These are phyloP conservation scores for Parietaria judaica DNA, from an alignment of 306 rosid genomes.

Conservation along the genomic window DNA sequence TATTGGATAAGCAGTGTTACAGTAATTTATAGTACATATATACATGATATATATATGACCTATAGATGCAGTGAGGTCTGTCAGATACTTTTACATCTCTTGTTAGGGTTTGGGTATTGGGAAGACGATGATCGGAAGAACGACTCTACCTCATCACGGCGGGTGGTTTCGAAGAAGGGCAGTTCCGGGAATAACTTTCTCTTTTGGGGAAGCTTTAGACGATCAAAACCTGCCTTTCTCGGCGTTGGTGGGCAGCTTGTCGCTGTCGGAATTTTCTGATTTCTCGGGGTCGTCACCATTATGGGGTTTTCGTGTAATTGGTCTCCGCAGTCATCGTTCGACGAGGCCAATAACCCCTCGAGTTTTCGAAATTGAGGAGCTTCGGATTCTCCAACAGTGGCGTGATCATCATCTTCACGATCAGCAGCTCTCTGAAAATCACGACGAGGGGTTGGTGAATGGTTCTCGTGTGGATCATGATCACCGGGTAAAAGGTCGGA, in stretches of 20 bases:
- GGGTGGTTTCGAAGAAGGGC: slow-evolving; percentile 22
- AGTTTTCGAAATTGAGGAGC: background rate
- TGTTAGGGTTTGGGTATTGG: slow-evolving; percentile 26
- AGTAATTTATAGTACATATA: too few relatives aligned
- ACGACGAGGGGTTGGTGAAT: background rate
- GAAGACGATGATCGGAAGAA: slow-evolving; percentile 35
- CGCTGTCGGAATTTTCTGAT: slow-evolving; percentile 26
- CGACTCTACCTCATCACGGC: slow-evolving; percentile 43
- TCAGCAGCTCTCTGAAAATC: slow-evolving; percentile 3
- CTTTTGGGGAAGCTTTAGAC: slow-evolving; percentile 4
- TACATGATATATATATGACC: too few relatives aligned
- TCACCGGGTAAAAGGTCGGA: slow-evolving; percentile 3
- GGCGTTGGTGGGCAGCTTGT: slow-evolving; percentile 49
- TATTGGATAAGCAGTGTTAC: too few relatives aligned
- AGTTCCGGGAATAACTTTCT: slow-evolving; percentile 28
- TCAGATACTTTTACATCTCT: slow-evolving; percentile 34
- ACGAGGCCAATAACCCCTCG: background rate
- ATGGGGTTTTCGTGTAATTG: background rate
- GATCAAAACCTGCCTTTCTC: slow-evolving; percentile 21
- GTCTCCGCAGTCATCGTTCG: background rate
- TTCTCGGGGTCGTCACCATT: slow-evolving; percentile 41
- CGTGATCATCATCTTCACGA: slow-evolving; percentile 9
- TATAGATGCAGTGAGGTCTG: background rate
- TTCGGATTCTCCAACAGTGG: background rate
- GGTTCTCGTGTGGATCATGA: slow-evolving; percentile 4